Evolutionary conservation across 73 alveolate species (phyloP).

Genomic region (Blepharisma stoltei): DNA sequence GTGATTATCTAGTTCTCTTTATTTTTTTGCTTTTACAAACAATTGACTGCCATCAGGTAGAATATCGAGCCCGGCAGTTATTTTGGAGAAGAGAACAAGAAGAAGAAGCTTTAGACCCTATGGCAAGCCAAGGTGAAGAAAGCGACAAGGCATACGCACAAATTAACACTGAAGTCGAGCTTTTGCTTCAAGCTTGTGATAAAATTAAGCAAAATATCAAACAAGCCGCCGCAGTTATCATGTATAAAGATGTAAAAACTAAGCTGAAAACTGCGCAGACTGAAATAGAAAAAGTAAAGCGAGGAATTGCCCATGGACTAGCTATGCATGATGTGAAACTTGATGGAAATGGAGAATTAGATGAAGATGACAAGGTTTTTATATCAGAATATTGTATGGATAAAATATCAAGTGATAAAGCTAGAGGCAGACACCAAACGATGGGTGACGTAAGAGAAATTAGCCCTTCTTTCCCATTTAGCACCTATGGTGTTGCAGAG

Average conservation of each 20-base stretch:
- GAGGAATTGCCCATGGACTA: not conserved
- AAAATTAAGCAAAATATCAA: slow-evolving; percentile 15
- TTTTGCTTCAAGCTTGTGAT: slow-evolving; percentile 4
- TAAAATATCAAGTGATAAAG: not conserved
- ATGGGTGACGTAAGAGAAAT: not conserved
- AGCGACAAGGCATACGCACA: not conserved
- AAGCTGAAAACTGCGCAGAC: slow-evolving; percentile 13
- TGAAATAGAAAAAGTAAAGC: slow-evolving; percentile 14
- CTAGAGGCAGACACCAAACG: not conserved
- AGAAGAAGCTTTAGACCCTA: not conserved
- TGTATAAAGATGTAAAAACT: slow-evolving; percentile 27
- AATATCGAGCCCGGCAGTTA: not conserved
- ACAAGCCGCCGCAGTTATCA: not conserved
- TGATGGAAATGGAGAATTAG: not conserved
- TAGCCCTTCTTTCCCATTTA: not conserved
- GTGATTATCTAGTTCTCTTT: not conserved
- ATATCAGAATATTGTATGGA: slow-evolving; percentile 1
- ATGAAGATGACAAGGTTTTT: slow-evolving; percentile 1
- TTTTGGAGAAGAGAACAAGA: slow-evolving; percentile 22
- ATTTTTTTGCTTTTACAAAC: not conserved
- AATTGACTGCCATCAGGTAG: not conserved
- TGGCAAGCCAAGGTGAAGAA: not conserved
- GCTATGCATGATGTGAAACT: not conserved
- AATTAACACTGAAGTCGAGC: slow-evolving; percentile 10
- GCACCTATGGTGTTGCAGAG: not conserved